A percentile compares a stretch with the other conserved stretches of the same genome.
Conservation (phyloP, 257 asterid genomes). For the Nicotiana tomentosiformis region DNA sequence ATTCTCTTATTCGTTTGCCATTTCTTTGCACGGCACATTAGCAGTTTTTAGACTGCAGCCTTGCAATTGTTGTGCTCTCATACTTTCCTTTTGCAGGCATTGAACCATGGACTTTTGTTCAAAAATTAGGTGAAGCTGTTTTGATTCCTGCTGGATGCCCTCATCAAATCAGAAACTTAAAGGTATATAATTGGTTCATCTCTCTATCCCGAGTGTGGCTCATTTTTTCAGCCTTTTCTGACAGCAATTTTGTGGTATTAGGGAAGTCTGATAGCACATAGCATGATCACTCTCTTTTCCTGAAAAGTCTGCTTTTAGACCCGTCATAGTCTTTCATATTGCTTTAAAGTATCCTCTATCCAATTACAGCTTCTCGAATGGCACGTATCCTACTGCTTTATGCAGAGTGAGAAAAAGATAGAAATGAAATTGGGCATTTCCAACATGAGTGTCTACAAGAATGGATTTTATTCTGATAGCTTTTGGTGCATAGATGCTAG, state of each 20-base stretch:
- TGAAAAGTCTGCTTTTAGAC: not conserved
- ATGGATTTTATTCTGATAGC: not conserved
- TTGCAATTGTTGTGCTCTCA: not conserved
- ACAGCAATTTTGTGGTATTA: not conserved
- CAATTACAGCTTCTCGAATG: not conserved
- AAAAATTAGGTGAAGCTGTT: constrained; percentile 43
- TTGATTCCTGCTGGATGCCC: constrained; percentile 48
- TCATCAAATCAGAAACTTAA: constrained; percentile 45
- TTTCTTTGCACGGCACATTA: not conserved
- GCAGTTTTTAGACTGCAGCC: not conserved
- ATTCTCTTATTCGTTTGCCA: not conserved
- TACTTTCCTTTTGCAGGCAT: constrained; percentile 22
- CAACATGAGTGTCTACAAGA: not conserved
- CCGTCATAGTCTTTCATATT: not conserved
- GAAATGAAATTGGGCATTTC: not conserved
- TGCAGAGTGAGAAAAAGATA: not conserved
- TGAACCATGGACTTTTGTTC: constrained; percentile 48
- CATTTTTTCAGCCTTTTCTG: not conserved
- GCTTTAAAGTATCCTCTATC: not conserved
- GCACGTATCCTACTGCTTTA: not conserved
- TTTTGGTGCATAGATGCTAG: not conserved
- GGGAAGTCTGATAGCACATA: not conserved
- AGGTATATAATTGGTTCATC: constrained; percentile 22
- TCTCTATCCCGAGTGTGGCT: not conserved
- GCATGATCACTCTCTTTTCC: not conserved